phyloP scores from a whole-genome alignment of 768 basidiomycete genomes.

The Agaricus sinodeliciosus region DNA sequence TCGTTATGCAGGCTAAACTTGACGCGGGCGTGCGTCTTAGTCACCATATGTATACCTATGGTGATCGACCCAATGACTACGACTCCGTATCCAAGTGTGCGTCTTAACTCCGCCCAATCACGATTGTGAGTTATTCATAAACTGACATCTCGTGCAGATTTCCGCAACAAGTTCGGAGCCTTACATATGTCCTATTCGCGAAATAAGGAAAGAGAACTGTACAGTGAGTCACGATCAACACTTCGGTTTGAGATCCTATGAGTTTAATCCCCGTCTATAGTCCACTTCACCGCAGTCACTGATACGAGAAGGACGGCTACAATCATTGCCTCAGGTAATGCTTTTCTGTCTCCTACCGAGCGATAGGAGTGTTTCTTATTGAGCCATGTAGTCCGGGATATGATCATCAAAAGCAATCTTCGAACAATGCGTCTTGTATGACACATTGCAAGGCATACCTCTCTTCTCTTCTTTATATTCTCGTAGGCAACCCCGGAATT shows the following conservation, averaged over 20 bases:
- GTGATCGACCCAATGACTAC: conserved; percentile 74
- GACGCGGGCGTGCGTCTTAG: conserved; percentile 68
- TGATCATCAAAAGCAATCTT: conserved; percentile 62
- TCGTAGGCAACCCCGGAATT: background rate
- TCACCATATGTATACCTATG: conserved; percentile 65
- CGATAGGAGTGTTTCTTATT: conserved; percentile 7
- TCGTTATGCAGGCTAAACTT: conserved; percentile 52
- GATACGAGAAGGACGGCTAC: conserved; percentile 68
- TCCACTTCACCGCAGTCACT: conserved; percentile 78
- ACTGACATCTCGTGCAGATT: conserved; percentile 39
- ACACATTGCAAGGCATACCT: background rate
- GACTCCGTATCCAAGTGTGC: conserved; percentile 69
- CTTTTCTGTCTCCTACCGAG: conserved; percentile 1
- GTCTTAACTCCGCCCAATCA: conserved; percentile 17
- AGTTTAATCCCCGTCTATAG: conserved; percentile 26
- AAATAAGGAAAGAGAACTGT: conserved; percentile 67
- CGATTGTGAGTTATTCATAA: background rate
- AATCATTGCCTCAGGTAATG: conserved; percentile 68
- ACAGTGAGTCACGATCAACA: conserved; percentile 39
- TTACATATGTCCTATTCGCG: conserved; percentile 63
- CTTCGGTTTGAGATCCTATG: background rate
- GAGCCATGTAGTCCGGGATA: conserved; percentile 49
- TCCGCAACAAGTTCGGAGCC: conserved; percentile 64
- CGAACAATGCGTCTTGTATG: conserved; percentile 50
- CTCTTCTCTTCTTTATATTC: background rate